Evolutionary conservation across 148 eudicot genomes (phyloP).

Genomic region (Chenopodium formosanum): DNA sequence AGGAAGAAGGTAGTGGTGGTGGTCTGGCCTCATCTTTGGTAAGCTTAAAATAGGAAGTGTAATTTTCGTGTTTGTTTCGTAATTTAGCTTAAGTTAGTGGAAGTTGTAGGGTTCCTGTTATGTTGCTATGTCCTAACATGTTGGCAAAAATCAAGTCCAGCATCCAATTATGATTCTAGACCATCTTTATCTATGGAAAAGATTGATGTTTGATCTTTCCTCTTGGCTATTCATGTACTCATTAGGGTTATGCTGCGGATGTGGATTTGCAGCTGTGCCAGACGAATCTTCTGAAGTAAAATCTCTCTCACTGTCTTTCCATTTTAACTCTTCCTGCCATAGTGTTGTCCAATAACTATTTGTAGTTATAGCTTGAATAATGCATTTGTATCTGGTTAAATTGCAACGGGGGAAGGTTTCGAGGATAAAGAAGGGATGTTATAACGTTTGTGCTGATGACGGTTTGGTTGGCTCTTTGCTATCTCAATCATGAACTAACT

Average conservation of each 20-base stretch:
- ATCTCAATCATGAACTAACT: neutral
- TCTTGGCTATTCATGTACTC: neutral
- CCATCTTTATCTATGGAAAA: conserved; percentile 2
- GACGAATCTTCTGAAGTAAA: neutral
- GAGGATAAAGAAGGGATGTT: neutral
- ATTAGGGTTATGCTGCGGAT: neutral
- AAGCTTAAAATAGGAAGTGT: conserved; percentile 23
- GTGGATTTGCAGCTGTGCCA: neutral
- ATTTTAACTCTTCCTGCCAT: neutral
- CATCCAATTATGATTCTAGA: conserved; percentile 9
- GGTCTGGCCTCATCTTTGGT: conserved; percentile 34
- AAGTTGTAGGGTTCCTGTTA: conserved; percentile 21
- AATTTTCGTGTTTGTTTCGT: conserved; percentile 16
- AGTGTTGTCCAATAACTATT: too few relatives aligned
- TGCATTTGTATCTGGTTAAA: neutral
- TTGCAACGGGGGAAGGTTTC: neutral
- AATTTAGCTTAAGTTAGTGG: conserved; percentile 18
- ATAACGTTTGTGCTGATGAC: neutral
- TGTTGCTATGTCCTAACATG: conserved; percentile 11
- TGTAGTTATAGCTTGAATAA: neutral
- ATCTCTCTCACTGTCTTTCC: neutral
- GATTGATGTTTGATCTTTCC: neutral
- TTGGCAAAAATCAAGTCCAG: conserved; percentile 7
- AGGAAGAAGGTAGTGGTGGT: conserved; percentile 23
- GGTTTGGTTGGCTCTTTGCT: neutral